Conservation (phyloP, 257 asterid genomes). For the Jaltomata sinuosa region DNA sequence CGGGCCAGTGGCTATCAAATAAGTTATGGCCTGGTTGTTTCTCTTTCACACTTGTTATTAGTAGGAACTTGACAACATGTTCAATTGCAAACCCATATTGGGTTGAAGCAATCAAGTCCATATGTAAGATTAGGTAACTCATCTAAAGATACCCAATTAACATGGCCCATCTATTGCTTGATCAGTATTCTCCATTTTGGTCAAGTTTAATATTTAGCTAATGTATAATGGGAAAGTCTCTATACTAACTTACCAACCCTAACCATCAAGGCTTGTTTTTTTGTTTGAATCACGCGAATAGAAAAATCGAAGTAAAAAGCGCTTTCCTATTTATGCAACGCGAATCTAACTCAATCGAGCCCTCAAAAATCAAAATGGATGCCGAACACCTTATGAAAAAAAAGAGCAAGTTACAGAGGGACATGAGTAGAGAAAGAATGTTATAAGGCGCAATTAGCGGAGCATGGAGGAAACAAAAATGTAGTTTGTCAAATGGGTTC, state of each 20-base stretch:
- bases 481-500: not conserved
- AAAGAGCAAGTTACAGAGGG: too few species aligned
- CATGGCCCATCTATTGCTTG: not conserved
- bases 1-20: not conserved
- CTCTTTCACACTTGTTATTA: not conserved
- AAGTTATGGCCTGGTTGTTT: not conserved
- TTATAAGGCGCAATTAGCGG: not conserved
- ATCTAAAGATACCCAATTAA: too few species aligned
- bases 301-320: too few species aligned
- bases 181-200: not conserved
- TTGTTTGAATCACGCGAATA: too few species aligned
- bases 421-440: not conserved
- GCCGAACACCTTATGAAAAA: too few species aligned
- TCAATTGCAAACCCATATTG: not conserved
- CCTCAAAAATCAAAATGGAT: not conserved
- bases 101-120: not conserved
- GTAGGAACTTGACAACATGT: not conserved
- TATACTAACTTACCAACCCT: not conserved
- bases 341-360: not conserved
- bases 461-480: not conserved
- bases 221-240: not conserved
- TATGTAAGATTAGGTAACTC: too few species aligned
- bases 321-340: too few species aligned
- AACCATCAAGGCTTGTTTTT: not conserved
- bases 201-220: not conserved